Evolutionary conservation across 176 grass and related monocot genomes (phyloP).

Genomic region (Avena insularis): DNA sequence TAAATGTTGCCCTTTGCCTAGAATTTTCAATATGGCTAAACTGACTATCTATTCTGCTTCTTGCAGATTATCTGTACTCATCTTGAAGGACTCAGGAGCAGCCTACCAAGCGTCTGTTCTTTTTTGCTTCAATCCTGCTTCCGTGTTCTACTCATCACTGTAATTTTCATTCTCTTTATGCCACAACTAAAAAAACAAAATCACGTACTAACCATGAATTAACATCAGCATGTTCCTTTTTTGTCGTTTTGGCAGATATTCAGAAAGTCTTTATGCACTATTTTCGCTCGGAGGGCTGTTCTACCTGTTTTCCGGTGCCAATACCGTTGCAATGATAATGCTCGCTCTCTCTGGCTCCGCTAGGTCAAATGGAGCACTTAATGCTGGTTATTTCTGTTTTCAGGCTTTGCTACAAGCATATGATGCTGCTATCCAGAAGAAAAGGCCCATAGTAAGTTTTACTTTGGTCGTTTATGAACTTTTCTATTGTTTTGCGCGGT

Average conservation of each 20-base stretch:
- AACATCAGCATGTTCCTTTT: conserved; percentile 24
- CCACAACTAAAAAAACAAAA: conserved; percentile 19
- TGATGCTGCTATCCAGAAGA: conserved; percentile 69
- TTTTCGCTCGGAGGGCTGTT: conserved; percentile 86
- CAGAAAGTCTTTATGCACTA: conserved; percentile 81
- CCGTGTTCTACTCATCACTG: conserved; percentile 94
- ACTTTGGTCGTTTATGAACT: not conserved
- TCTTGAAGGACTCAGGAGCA: conserved; percentile 65
- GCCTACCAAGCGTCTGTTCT: conserved; percentile 74
- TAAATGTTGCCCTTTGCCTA: not conserved
- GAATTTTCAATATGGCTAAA: conserved; percentile 31
- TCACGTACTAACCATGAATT: conserved; percentile 1
- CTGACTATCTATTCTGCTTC: not conserved
- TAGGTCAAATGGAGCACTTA: conserved; percentile 93
- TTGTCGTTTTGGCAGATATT: conserved; percentile 65
- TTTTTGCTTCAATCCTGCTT: conserved; percentile 93
- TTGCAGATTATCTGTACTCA: conserved; percentile 74
- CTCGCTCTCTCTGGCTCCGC: conserved; percentile 90
- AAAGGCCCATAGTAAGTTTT: conserved; percentile 61
- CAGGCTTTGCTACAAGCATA: conserved; percentile 74
- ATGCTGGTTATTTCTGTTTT: conserved; percentile 99
- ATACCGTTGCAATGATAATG: conserved; percentile 80
- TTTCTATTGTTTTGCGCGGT: not conserved
- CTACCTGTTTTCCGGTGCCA: conserved; percentile 86
- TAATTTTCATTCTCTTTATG: conserved; percentile 49